phyloP scores from a whole-genome alignment of 345 rosid genomes.

The Citrus sp. region DNA sequence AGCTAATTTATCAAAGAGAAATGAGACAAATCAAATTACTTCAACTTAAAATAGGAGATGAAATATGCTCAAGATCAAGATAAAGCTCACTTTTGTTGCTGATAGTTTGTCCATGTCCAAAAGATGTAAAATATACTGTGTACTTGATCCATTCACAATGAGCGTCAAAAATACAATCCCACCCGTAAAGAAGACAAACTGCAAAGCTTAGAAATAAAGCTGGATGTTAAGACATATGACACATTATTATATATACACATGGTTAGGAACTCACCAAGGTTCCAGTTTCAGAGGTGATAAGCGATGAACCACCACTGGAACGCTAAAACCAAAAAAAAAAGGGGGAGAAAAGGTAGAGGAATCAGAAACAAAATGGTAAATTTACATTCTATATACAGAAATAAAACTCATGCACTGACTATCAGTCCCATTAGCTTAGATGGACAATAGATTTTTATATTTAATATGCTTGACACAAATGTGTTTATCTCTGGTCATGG shows the following conservation, averaged over 20 bases:
- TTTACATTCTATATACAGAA: not conserved
- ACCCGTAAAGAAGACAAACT: slow-evolving; percentile 96
- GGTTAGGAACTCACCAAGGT: slow-evolving; percentile 52
- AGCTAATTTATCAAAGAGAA: not conserved
- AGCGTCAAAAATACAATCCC: slow-evolving; percentile 95
- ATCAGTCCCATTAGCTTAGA: not conserved
- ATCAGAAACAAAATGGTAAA: slow-evolving; percentile 5
- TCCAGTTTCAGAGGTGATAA: slow-evolving; percentile 65
- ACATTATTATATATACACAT: not conserved
- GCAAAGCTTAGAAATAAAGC: slow-evolving; percentile 16
- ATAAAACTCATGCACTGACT: not conserved
- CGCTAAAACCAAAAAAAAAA: slow-evolving; percentile 37
- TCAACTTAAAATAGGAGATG: not conserved
- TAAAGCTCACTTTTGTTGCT: slow-evolving; percentile 61
- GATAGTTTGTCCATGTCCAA: slow-evolving; percentile 74
- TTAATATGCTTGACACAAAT: not conserved
- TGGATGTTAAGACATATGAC: not conserved
- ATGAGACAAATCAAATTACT: not conserved
- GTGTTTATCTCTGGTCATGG: not conserved
- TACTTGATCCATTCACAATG: slow-evolving; percentile 84
- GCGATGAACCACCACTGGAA: slow-evolving; percentile 45
- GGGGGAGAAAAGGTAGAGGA: not conserved
- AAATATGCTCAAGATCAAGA: slow-evolving; percentile 8
- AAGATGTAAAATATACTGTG: slow-evolving; percentile 73
- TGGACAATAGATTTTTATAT: not conserved